Evolutionary conservation across 2,329 filamentous ascomycete genomes (phyloP), one percentile per base, ranked within the genome.

Genomic region (Alternaria brassicae): DNA sequence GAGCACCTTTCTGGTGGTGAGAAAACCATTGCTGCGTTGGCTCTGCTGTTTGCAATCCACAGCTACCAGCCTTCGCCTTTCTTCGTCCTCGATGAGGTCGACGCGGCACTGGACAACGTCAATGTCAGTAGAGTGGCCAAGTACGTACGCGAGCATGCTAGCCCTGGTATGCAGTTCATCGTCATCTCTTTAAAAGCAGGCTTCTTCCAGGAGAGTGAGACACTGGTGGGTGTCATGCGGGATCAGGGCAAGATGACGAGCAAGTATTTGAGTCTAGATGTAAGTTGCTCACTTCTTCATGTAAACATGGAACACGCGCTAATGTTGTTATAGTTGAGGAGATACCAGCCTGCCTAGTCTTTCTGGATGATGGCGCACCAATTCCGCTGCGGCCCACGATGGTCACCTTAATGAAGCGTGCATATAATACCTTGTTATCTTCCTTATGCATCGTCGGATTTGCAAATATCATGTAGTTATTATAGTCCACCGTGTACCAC

Each of bases 111-210:
- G n/a, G 95, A 99, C 77, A 97, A 97, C 73, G 93, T 94, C 61
- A 99, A 99, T 71, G 95, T 98, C 6, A 90, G 92, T 69, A 93
- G 96, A 76, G 93, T 99, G 78, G 95, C 94, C 66, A 95, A 95
- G 78, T 99, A 99, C 74, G 96, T 99, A 62, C 88, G 90, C 36
- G 92, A 96, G 73, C 93, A 99, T 79, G 91, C 93, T 1, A 92
- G 92, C 0, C 95, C 95, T 1, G 96, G 96, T 13, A 98, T 98
- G 93, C 95, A 99, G 78, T 99, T 99, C 70, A 96, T 99, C 61
- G 95, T 99, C 67, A 99, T 99, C 78, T 93, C 89, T 81, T 85
- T 99, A 76, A 99, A 99, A 85, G 91, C 93, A 0, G 93, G 93
- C 1, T 83, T 99, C 56, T 99, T 98, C 81, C 93, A 99, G 80